phyloP scores from a whole-genome alignment of 306 rosid genomes.

The Biancaea sappan region DNA sequence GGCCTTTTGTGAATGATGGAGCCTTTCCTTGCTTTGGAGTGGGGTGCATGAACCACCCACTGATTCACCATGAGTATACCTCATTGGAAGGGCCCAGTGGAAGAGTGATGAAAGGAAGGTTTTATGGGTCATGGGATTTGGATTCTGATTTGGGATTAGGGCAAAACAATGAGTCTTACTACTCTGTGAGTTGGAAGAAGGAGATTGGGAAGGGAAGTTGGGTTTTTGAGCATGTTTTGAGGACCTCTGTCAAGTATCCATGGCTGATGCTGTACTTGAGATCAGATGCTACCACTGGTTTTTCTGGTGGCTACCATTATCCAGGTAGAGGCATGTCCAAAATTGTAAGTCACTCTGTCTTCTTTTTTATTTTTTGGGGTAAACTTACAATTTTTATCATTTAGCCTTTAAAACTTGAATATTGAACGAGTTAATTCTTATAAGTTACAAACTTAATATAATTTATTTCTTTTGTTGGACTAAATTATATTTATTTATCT shows the following conservation, averaged over 20 bases:
- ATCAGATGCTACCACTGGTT: slow-evolving; percentile 56
- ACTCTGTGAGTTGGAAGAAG: slow-evolving; percentile 53
- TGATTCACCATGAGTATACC: slow-evolving; percentile 56
- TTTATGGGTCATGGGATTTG: slow-evolving; percentile 53
- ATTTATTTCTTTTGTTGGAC: no score
- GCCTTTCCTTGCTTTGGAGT: slow-evolving; percentile 55
- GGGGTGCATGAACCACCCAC: slow-evolving; percentile 63
- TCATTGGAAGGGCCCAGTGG: slow-evolving; percentile 34
- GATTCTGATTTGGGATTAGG: slow-evolving; percentile 33
- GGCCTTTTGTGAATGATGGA: slow-evolving; percentile 38
- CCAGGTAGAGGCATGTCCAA: slow-evolving; percentile 58
- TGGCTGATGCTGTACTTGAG: slow-evolving; percentile 68
- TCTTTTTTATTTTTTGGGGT: no score
- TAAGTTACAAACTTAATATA: no score
- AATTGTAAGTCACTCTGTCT: slow-evolving; percentile 47
- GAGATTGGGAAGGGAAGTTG: slow-evolving; percentile 57
- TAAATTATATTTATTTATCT: no score
- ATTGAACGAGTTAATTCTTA: no score
- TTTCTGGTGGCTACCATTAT: slow-evolving; percentile 65
- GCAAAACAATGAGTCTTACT: slow-evolving; percentile 38
- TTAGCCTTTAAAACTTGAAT: no score
- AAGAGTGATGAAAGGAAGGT: slow-evolving; percentile 43
- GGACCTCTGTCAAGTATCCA: slow-evolving; percentile 55
- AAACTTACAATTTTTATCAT: no score
- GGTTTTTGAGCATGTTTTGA: slow-evolving; percentile 51